phyloP scores from a whole-genome alignment of 2,329 filamentous ascomycete genomes.

The Pseudogymnoascus sp. region DNA sequence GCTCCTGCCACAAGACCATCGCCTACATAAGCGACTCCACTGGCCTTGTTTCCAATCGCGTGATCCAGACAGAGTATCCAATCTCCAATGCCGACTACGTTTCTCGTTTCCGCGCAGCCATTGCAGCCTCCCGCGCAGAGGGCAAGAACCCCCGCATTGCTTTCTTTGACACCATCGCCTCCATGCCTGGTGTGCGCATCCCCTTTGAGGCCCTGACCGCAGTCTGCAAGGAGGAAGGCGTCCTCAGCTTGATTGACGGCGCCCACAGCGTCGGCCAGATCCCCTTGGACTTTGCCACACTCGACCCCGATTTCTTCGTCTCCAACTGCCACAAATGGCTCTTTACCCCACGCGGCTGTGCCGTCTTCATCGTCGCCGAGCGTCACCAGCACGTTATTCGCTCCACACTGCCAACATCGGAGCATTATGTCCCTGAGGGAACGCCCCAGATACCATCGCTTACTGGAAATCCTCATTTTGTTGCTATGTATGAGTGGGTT shows the following conservation, averaged over 20 bases:
- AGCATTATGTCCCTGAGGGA: conserved; percentile 55
- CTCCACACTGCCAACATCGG: conserved; percentile 69
- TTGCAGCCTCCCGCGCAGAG: conserved; percentile 41
- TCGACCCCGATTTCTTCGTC: conserved; percentile 79
- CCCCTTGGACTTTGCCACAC: conserved; percentile 51
- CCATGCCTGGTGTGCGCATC: conserved; percentile 67
- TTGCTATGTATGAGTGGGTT: conserved; percentile 64
- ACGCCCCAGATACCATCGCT: conserved; percentile 26
- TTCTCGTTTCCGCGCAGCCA: conserved; percentile 47
- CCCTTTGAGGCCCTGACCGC: conserved; percentile 62
- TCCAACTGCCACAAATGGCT: conserved; percentile 92
- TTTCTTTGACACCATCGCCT: conserved; percentile 73
- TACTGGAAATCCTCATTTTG: conserved; percentile 46
- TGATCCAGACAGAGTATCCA: conserved; percentile 59
- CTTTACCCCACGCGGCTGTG: conserved; percentile 67
- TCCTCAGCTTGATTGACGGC: conserved; percentile 71
- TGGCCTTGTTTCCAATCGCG: conserved; percentile 34
- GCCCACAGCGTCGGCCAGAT: conserved; percentile 81
- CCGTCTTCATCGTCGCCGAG: conserved; percentile 67
- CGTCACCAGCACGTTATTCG: conserved; percentile 69
- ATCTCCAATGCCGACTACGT: conserved; percentile 60
- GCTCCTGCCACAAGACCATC: conserved; percentile 65
- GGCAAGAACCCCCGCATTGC: conserved; percentile 60
- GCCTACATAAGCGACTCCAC: conserved; percentile 44
- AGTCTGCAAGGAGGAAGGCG: conserved; percentile 55